Evolutionary conservation across 2,329 filamentous ascomycete species (phyloP).

Genomic region (Apiospora hydei): DNA sequence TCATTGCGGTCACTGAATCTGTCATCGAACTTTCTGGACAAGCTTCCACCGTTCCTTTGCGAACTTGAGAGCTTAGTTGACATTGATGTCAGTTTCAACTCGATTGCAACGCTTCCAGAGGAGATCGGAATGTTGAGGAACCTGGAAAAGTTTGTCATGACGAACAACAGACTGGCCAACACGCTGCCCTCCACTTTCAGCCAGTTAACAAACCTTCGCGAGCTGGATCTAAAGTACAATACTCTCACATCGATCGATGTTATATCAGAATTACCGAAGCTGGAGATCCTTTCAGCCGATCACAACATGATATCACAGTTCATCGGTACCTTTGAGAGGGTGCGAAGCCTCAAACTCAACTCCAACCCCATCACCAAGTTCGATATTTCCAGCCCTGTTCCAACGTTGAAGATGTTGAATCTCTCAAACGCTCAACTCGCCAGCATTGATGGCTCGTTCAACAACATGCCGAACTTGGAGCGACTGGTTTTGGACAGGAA

Average conservation of each 20-base stretch:
- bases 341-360: slow-evolving; percentile 87
- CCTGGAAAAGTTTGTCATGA: slow-evolving; percentile 90
- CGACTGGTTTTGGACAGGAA: slow-evolving; percentile 93
- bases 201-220: slow-evolving; percentile 79
- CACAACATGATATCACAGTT: slow-evolving; percentile 95
- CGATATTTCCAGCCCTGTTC: slow-evolving; percentile 77
- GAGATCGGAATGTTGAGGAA: slow-evolving; percentile 79
- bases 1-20: slow-evolving; percentile 85
- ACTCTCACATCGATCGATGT: slow-evolving; percentile 87
- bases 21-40: slow-evolving; percentile 89
- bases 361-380: slow-evolving; percentile 96
- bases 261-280: slow-evolving; percentile 80
- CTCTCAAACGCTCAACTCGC: slow-evolving; percentile 91
- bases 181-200: slow-evolving; percentile 76
- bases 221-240: slow-evolving; percentile 96
- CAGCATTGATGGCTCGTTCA: slow-evolving; percentile 87
- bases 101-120: slow-evolving; percentile 78
- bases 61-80: slow-evolving; percentile 85
- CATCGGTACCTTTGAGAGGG: slow-evolving; percentile 83
- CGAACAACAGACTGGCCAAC: slow-evolving; percentile 87
- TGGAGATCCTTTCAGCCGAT: slow-evolving; percentile 88
- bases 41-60: slow-evolving; percentile 86
- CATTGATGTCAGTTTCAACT: slow-evolving; percentile 96
- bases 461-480: slow-evolving; percentile 85
- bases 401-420: slow-evolving; percentile 85